Conservation (phyloP, 495 filamentous ascomycete genomes). For the Tuber microsphaerosporum region DNA sequence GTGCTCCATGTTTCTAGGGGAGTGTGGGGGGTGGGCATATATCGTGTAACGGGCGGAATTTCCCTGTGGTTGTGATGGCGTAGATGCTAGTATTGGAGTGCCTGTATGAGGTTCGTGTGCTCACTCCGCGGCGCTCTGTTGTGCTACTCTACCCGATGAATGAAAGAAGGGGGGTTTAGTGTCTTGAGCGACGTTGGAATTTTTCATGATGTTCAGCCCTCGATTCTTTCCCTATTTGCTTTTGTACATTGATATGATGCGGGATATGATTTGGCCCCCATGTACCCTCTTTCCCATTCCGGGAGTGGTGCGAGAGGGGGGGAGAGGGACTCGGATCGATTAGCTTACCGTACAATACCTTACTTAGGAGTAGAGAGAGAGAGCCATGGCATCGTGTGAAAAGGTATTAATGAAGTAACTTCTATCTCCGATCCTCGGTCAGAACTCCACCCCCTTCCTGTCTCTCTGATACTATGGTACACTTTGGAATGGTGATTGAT, state of each 20-base stretch:
- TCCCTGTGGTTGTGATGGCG: neutral
- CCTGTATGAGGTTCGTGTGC: neutral
- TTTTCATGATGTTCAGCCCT: neutral
- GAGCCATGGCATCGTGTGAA: neutral
- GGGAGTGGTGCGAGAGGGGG: neutral
- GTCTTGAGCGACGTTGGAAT: neutral
- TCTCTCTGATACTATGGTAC: neutral
- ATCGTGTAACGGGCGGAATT: neutral
- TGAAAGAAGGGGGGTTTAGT: neutral
- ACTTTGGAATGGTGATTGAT: neutral
- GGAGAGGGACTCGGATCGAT: neutral
- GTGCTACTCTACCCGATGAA: neutral
- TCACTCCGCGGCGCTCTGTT: no score
- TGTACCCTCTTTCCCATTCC: neutral
- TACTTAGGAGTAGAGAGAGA: neutral
- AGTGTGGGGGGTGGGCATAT: neutral
- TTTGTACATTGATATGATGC: neutral
- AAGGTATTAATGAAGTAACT: neutral
- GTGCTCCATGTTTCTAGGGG: neutral
- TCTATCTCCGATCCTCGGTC: neutral
- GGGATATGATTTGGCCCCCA: slow-evolving; percentile 3
- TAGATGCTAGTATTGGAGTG: neutral
- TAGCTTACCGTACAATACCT: neutral
- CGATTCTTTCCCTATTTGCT: neutral
- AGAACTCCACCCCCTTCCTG: neutral